These are phyloP conservation scores for Wickerhamomyces bovis DNA, from an alignment of 805 yeast genomes.

Conservation along the genomic window DNA sequence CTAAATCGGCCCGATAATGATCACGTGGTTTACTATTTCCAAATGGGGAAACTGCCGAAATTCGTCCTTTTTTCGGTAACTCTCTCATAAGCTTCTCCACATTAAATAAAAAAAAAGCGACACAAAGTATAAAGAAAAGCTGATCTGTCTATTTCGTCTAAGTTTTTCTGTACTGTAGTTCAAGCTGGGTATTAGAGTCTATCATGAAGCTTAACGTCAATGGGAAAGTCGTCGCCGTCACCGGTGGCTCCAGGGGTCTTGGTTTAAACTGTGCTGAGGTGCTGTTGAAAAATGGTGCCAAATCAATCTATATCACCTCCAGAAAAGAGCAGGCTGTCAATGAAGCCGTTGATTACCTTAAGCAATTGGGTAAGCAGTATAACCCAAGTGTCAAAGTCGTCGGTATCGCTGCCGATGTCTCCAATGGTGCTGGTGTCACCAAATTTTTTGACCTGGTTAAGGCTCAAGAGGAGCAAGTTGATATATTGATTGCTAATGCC, in stretches of 20 bases:
- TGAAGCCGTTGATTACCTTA: constrained; percentile 40
- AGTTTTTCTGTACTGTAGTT: not conserved
- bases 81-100: not conserved
- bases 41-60: not conserved
- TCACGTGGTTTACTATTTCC: not conserved
- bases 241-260: constrained; percentile 75
- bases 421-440: constrained; percentile 42
- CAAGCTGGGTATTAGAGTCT: constrained; percentile 1
- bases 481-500: constrained; percentile 69
- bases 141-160: not conserved
- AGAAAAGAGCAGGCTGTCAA: constrained; percentile 58
- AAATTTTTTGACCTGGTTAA: constrained; percentile 36
- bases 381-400: constrained; percentile 27
- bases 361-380: constrained; percentile 23
- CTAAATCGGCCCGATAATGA: not conserved
- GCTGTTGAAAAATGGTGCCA: constrained; percentile 54
- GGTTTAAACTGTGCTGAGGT: constrained; percentile 67
- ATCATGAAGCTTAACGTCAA: constrained; percentile 34
- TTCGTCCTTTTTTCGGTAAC: not conserved
- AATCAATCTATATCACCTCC: constrained; percentile 55
- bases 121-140: not conserved
- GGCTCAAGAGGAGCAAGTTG: constrained; percentile 37
- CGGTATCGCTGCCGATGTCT: constrained; percentile 53
- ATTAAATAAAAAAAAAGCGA: not conserved
- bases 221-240: constrained; percentile 60